Evolutionary conservation across 805 yeast genomes (phyloP), one percentile per base, ranked within the genome.

Genomic region (Candida insectorum): DNA sequence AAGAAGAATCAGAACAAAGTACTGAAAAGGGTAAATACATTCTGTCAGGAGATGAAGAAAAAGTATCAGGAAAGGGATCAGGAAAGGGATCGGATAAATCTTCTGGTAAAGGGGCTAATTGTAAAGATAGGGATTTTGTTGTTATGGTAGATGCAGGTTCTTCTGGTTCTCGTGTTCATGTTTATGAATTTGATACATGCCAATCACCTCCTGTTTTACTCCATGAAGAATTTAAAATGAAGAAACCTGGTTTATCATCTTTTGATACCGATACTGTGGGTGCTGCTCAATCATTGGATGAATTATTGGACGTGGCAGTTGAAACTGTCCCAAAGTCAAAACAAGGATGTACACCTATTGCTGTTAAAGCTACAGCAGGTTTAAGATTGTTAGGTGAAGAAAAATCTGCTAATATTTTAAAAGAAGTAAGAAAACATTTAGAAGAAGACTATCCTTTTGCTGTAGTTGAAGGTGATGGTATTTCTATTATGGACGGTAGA

Each of bases 321-420:
- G 69, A 78, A 22, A 61, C 78, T 11, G 85, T 93, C 33, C 99
- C 99, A 21, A 69, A 72, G 41, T 72, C 72, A 26, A 66, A 73
- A 51, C 87, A 79, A 50, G 60, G 69, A 0, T 93, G 97, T 64
- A 80, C 97, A 2, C 98, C 97, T 5, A 75, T 93, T 29, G 94
- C 97, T 1, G 96, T 93, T 28, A 91, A 89, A 66, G 99, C 98
- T 34, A 93, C 98, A 30, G 98, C 99, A 18, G 98, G 98, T 24
- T 73, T 93, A 53, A 78, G 98, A 61, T 56, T 83, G 43, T 68
- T 89, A 33, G 97, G 98, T 36, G 77, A 75, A 32, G 81, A 71
- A 31, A 83, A 83, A 56, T 73, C 95, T 4, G 60, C 60, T 16
- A 77, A 74, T 28, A 93, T 93, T 36, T 70, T 93, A 49, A 68